phyloP scores from a whole-genome alignment of 495 filamentous ascomycete genomes.

The Aspergillus avenaceus region DNA sequence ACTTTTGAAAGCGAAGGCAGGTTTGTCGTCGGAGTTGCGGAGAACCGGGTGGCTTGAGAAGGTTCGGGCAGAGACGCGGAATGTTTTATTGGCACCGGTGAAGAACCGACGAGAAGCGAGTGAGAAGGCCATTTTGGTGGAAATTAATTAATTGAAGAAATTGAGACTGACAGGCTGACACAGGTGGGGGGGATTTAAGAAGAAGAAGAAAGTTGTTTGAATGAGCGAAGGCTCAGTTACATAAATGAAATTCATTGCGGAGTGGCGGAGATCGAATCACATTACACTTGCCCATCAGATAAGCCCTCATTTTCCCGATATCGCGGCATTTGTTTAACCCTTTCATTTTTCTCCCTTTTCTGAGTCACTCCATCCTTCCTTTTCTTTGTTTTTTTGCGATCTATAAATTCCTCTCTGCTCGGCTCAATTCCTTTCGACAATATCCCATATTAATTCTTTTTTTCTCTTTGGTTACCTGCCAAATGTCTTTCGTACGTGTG shows the following conservation, averaged over 20 bases:
- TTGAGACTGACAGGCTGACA: background rate
- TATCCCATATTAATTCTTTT: conserved; percentile 4
- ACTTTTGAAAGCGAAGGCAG: conserved; percentile 36
- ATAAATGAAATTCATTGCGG: conserved; percentile 1
- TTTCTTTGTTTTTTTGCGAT: conserved; percentile 5
- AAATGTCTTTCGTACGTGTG: conserved; percentile 29
- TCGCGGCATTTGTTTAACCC: conserved; percentile 26
- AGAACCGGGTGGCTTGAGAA: conserved; percentile 30
- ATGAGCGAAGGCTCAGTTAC: background rate
- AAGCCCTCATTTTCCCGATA: conserved; percentile 32
- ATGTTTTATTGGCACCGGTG: conserved; percentile 11
- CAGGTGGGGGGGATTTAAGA: background rate
- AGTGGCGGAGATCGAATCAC: conserved; percentile 11
- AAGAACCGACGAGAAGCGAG: conserved; percentile 15
- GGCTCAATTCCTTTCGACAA: conserved; percentile 3
- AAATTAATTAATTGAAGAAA: background rate
- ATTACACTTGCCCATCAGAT: conserved; percentile 9
- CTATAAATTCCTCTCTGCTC: background rate
- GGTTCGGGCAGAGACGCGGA: conserved; percentile 22
- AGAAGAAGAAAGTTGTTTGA: background rate
- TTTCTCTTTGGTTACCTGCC: background rate
- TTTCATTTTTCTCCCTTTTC: conserved; percentile 1
- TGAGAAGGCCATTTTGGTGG: conserved; percentile 9
- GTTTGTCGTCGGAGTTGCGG: conserved; percentile 26
- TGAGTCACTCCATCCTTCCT: background rate